These are phyloP conservation scores for Dicorynia guianensis DNA, from an alignment of 306 rosid genomes.

Conservation along the genomic window DNA sequence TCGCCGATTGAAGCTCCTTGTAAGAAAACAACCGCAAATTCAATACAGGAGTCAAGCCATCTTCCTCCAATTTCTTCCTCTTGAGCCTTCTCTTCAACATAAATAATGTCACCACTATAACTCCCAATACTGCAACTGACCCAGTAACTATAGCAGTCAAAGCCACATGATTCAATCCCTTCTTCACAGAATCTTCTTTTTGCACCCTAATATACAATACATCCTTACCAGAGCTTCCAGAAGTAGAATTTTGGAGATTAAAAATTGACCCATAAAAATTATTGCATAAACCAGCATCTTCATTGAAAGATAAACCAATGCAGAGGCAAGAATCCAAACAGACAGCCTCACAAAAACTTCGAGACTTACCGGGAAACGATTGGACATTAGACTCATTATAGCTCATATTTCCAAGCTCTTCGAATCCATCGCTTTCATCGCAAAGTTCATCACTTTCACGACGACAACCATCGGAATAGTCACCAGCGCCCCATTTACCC, in stretches of 20 bases:
- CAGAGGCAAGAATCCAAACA: slow-evolving; percentile 65
- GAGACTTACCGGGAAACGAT: slow-evolving; percentile 8
- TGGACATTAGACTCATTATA: slow-evolving; percentile 42
- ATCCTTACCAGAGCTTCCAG: slow-evolving; percentile 5
- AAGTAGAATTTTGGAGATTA: slow-evolving; percentile 61
- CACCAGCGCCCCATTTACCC: slow-evolving; percentile 56
- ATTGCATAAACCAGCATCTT: slow-evolving; percentile 47
- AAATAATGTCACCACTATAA: slow-evolving; percentile 42
- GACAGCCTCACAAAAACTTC: slow-evolving; percentile 45
- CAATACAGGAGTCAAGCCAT: slow-evolving; percentile 47
- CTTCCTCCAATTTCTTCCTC: slow-evolving; percentile 50
- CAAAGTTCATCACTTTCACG: slow-evolving; percentile 35
- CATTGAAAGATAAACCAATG: slow-evolving; percentile 54
- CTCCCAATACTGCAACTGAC: slow-evolving; percentile 49
- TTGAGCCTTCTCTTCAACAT: slow-evolving; percentile 48
- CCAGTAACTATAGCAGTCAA: slow-evolving; percentile 57
- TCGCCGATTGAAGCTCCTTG: slow-evolving; percentile 76
- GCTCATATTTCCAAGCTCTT: slow-evolving; percentile 45
- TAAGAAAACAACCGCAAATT: slow-evolving; percentile 71
- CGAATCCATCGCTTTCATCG: slow-evolving; percentile 46
- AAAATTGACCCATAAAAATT: slow-evolving; percentile 52
- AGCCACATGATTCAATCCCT: slow-evolving; percentile 36
- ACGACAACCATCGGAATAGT: slow-evolving; percentile 64
- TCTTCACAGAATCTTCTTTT: slow-evolving; percentile 18
- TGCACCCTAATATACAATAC: slow-evolving; percentile 58